Conservation (phyloP, 2,329 filamentous ascomycete genomes). For the Westerdykella sp. region DNA sequence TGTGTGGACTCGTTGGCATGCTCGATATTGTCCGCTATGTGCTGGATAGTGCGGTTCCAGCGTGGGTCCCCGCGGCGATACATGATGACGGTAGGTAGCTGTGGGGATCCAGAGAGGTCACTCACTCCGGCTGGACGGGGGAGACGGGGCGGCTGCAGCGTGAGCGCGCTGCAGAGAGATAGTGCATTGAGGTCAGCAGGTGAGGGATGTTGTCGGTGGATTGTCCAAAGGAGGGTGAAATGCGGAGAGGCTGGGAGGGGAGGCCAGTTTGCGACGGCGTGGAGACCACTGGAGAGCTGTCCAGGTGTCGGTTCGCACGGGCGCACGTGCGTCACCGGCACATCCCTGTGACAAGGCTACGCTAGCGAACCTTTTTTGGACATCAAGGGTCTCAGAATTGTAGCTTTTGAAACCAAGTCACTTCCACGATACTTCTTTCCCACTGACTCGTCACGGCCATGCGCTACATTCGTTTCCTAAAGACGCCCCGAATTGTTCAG, state of each 20-base stretch:
- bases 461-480: conserved; percentile 63
- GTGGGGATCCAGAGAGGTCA: conserved; percentile 2
- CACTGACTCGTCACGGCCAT: conserved; percentile 13
- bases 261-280: not conserved
- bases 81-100: conserved; percentile 37
- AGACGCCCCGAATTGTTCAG: conserved; percentile 48
- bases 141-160: conserved; percentile 10
- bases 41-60: conserved; percentile 88
- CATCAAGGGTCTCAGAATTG: not conserved
- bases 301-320: no score
- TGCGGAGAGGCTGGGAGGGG: conserved; percentile 7
- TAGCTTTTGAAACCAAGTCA: not conserved
- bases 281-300: no score
- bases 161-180: conserved; percentile 13
- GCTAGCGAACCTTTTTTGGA: no score
- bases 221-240: conserved; percentile 3
- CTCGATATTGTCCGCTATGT: conserved; percentile 85
- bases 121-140: conserved; percentile 6
- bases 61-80: conserved; percentile 69
- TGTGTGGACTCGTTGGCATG: conserved; percentile 87
- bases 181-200: conserved; percentile 21
- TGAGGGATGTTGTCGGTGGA: no score
- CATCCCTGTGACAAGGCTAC: no score
- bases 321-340: no score
- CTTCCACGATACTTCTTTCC: not conserved